A percentile compares a stretch with the other conserved stretches of the same genome.
These are phyloP conservation scores for Backusella mclennaniae DNA, from an alignment of 192 early-diverging fungal species.

Conservation along the genomic window DNA sequence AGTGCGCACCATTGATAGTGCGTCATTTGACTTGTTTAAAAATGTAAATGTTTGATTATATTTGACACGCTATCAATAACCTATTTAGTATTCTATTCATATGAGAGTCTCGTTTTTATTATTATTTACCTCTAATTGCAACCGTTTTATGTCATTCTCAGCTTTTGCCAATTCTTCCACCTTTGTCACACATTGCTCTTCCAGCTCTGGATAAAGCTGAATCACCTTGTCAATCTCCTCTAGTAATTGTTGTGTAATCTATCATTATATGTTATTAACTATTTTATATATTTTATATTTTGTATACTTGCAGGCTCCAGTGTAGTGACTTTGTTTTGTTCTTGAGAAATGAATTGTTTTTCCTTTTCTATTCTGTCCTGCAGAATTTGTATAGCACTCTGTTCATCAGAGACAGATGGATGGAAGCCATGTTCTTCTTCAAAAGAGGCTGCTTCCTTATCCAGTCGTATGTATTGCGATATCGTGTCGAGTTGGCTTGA, in stretches of 20 bases:
- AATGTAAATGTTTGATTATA: slow-evolving; percentile 75
- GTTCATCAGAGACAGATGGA: slow-evolving; percentile 8
- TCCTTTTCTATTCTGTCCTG: slow-evolving; percentile 20
- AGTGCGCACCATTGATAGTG: slow-evolving; percentile 64
- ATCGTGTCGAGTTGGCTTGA: background rate
- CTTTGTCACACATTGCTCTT: slow-evolving; percentile 17
- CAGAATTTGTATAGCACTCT: slow-evolving; percentile 5
- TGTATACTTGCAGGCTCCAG: slow-evolving; percentile 11
- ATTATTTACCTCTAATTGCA: slow-evolving; percentile 20
- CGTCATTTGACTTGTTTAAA: slow-evolving; percentile 76
- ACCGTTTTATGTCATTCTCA: slow-evolving; percentile 19
- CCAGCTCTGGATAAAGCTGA: slow-evolving; percentile 14
- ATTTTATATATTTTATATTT: too few species aligned
- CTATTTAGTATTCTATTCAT: background rate
- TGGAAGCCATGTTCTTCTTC: slow-evolving; percentile 17
- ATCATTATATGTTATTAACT: background rate
- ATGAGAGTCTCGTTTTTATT: too few species aligned
- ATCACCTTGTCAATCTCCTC: slow-evolving; percentile 20
- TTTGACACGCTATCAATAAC: slow-evolving; percentile 57
- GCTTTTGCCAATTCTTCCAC: slow-evolving; percentile 1
- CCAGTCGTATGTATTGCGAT: background rate
- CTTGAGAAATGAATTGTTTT: background rate
- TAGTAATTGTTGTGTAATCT: slow-evolving; percentile 22
- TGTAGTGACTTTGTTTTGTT: background rate
- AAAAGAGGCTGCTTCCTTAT: background rate